These are phyloP conservation scores for Plantago elongata DNA, from an alignment of 257 asterid genomes.

Conservation along the genomic window DNA sequence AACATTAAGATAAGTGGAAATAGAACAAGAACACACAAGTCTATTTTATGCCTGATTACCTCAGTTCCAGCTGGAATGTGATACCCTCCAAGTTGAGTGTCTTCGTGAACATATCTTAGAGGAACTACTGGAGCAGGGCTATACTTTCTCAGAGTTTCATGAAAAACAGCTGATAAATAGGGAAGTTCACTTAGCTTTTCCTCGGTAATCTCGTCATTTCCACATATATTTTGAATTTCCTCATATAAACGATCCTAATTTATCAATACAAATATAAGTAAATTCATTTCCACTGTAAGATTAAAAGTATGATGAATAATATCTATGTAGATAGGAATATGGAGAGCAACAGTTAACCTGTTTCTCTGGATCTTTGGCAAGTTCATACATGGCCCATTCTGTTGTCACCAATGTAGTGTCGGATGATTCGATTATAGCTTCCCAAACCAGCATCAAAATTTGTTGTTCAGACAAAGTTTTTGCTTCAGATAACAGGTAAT, in stretches of 20 bases:
- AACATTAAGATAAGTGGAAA: no score
- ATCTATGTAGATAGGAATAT: background rate
- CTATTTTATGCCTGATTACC: conserved; percentile 27
- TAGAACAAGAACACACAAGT: background rate
- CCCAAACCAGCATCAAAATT: conserved; percentile 53
- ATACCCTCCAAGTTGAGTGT: conserved; percentile 59
- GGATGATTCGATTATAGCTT: conserved; percentile 64
- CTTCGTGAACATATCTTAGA: conserved; percentile 55
- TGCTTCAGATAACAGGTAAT: conserved; percentile 47
- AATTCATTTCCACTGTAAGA: background rate
- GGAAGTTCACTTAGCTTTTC: conserved; percentile 50
- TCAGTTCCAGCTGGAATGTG: conserved; percentile 52
- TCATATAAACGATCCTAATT: conserved; percentile 37
- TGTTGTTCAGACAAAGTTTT: conserved; percentile 48
- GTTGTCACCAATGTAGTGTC: conserved; percentile 57
- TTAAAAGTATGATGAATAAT: background rate
- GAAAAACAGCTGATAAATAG: conserved; percentile 57
- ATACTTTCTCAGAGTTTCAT: conserved; percentile 58
- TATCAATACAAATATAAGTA: background rate
- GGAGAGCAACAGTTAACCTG: conserved; percentile 36
- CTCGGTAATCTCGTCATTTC: conserved; percentile 40
- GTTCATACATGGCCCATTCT: conserved; percentile 79
- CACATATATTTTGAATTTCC: conserved; percentile 43
- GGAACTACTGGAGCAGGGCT: conserved; percentile 70
- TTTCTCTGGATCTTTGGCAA: conserved; percentile 48